A percentile compares a stretch with the other conserved stretches of the same genome.
Evolutionary conservation across 2,329 filamentous ascomycete species (phyloP).

Genomic region (Verticillium alfalfae): DNA sequence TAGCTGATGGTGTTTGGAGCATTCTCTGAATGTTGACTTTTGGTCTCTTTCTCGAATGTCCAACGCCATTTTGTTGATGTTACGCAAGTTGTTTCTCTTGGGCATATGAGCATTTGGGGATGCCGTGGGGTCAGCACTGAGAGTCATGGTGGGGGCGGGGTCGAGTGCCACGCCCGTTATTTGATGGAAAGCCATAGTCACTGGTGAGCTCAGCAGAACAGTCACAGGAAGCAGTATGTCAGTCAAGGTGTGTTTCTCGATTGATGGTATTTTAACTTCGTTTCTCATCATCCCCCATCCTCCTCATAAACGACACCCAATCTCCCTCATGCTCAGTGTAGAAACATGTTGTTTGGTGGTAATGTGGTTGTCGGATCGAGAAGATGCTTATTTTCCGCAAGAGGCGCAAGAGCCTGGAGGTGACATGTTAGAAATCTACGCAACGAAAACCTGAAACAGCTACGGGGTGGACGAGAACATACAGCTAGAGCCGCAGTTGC

Average conservation of each 20-base stretch:
- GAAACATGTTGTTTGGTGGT: not conserved
- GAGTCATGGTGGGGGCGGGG: not conserved
- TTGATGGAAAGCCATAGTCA: too few relatives aligned
- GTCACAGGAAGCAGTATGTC: not conserved
- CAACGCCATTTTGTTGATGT: too few relatives aligned
- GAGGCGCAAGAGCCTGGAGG: slow-evolving; percentile 1
- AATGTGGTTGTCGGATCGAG: not conserved
- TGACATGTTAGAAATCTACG: not conserved
- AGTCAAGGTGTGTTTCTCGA: not conserved
- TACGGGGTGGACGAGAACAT: slow-evolving; percentile 7
- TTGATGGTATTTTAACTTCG: not conserved
- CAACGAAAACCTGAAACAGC: not conserved
- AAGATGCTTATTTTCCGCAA: slow-evolving; percentile 2
- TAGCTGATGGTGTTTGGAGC: too few relatives aligned
- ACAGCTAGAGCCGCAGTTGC: slow-evolving; percentile 15
- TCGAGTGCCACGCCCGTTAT: not conserved
- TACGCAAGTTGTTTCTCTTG: too few relatives aligned
- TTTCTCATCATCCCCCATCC: not conserved
- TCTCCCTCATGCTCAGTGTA: not conserved
- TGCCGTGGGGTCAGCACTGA: not conserved
- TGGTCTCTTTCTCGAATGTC: too few relatives aligned
- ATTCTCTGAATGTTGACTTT: not conserved
- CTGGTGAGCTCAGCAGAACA: too few relatives aligned
- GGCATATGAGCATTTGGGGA: not conserved
- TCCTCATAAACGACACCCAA: not conserved